Conservation (phyloP, 2,329 filamentous ascomycete species). For the Nigrospora sphaerica region DNA sequence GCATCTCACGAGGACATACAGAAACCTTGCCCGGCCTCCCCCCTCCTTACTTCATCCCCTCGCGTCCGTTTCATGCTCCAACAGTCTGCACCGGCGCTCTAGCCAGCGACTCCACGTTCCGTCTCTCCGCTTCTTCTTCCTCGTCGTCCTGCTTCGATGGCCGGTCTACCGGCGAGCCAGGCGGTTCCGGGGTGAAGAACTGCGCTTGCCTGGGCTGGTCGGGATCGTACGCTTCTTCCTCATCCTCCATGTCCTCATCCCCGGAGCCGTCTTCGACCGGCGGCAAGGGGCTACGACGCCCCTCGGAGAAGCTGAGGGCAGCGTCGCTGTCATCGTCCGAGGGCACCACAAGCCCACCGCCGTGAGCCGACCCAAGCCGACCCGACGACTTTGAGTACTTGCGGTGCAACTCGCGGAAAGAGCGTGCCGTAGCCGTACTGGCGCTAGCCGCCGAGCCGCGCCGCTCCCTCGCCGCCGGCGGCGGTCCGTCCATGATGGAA, state of each 20-base stretch:
- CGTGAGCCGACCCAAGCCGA: constrained; percentile 27
- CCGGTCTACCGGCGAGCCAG: constrained; percentile 20
- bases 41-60: too few relatives aligned
- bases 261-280: constrained; percentile 36
- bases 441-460: constrained; percentile 57
- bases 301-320: constrained; percentile 54
- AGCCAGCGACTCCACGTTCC: constrained; percentile 16
- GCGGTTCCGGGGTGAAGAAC: constrained; percentile 35
- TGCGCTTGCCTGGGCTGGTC: constrained; percentile 19
- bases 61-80: constrained; percentile 14
- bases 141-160: constrained; percentile 12
- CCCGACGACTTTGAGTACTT: constrained; percentile 37
- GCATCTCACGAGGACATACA: too few relatives aligned
- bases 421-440: constrained; percentile 60
- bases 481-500: constrained; percentile 38
- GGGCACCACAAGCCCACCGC: constrained; percentile 38
- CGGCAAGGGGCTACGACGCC: constrained; percentile 46
- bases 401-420: constrained; percentile 55
- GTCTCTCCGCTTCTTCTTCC: constrained; percentile 11
- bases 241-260: constrained; percentile 15
- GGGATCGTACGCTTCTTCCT: constrained; percentile 10
- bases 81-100: constrained; percentile 27
- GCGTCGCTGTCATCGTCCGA: constrained; percentile 55
- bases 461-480: constrained; percentile 35
- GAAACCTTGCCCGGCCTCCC: too few relatives aligned